Base-by-base conservation (phyloP, 139 green algal species). In the Trebouxia sp. region DNA sequence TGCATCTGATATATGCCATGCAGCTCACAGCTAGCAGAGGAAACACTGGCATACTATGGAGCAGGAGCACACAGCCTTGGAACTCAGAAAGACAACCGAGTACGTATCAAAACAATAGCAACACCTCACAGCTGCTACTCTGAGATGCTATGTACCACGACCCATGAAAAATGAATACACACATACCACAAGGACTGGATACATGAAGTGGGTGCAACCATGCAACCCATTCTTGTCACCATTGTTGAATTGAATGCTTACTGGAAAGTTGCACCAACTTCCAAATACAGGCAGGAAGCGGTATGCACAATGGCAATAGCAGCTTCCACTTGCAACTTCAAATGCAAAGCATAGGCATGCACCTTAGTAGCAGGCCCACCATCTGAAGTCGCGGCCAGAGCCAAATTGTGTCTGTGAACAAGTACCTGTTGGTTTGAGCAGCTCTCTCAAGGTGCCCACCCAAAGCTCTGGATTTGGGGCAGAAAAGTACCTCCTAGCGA, bases 161-260 rank as follows among this genome's bases (percentile, higher is more conserved):
- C 55, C n/a, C 37, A 66, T 66, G 55, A 66, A 66, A 39, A 66
- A 66, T n/a, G 55, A 66, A 66, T 66, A 26, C 55, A 66, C 55
- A 38, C 55, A 66, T 66, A 66, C 55, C 55, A 66, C 55, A 66
- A 66, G 55, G n/a, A 66, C 55, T 66, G 55, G 55, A 66, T 66
- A 66, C 55, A 66, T 66, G 55, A 39, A 66, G 55, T 66, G 55
- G 55, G 38, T 66, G 55, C 55, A 66, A 66, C 55, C 55, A 66
- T 66, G 55, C 37, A 66, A 66, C 55, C 55, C 55, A 66, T n/a
- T 66, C 24, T 66, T 66, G 55, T 38, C 55, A 66, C 55, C 55
- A 66, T n/a, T 66, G 55, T 66, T 66, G 55, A 66, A n/a, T 66
- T 66, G 38, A 66, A 66, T 66, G 55, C 55, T 66, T 66, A 66